phyloP scores from a whole-genome alignment of 176 grass and related monocot genomes.

The Elymus sibiricus region DNA sequence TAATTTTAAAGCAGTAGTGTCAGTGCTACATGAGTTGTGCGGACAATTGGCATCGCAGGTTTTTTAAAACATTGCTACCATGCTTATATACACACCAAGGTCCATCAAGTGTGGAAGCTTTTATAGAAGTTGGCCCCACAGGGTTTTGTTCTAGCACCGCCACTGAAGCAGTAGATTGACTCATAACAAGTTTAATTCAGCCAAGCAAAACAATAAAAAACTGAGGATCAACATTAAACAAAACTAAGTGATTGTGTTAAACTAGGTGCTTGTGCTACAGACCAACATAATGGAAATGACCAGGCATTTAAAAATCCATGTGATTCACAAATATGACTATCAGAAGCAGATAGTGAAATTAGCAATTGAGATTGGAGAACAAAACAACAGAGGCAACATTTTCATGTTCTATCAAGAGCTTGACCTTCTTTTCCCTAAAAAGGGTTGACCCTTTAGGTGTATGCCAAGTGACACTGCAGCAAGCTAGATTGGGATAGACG shows the following conservation, averaged over 20 bases:
- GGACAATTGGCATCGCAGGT: background rate
- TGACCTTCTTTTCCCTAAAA: background rate
- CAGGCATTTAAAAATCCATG: conserved; percentile 5
- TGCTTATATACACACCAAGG: background rate
- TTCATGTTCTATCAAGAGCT: background rate
- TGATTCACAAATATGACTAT: background rate
- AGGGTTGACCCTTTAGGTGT: background rate
- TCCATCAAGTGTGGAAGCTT: background rate
- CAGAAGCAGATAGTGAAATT: conserved; percentile 8
- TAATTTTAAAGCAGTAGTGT: background rate
- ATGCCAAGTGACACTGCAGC: background rate
- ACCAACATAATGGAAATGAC: background rate
- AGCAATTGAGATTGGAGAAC: background rate
- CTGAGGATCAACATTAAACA: background rate
- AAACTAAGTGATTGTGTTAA: conserved; percentile 11
- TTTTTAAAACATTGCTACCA: background rate
- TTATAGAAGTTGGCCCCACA: background rate
- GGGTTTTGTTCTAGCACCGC: background rate
- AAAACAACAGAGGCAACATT: background rate
- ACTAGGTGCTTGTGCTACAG: background rate
- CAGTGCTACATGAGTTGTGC: background rate
- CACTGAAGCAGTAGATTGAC: background rate
- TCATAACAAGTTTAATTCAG: background rate
- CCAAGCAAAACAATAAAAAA: background rate
- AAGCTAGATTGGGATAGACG: background rate